Percentiles rank a stretch among this genome's conserved stretches.
Conservation (phyloP, 2,329 filamentous ascomycete species). For the Arthrocladium fulminans region DNA sequence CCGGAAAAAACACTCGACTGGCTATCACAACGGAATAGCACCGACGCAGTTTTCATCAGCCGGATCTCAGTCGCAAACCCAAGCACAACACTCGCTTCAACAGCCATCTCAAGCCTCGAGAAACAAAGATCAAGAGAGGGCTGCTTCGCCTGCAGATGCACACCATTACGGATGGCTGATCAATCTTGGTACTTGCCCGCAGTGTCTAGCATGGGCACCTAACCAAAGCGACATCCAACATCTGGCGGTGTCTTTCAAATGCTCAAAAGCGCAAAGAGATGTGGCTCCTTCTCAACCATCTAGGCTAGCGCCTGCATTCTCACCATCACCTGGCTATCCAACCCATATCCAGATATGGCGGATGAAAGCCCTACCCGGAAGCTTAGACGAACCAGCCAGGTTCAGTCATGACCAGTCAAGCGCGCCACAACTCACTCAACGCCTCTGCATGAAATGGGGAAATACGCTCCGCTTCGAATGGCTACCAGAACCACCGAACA, state of each 20-base stretch:
- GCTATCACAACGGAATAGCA: background rate
- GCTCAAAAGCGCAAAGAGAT: conserved; percentile 30
- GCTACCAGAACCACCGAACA: conserved; percentile 40
- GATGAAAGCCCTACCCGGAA: background rate
- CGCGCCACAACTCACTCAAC: conserved; percentile 39
- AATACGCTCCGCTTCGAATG: conserved; percentile 47
- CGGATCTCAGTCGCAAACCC: background rate
- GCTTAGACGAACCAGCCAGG: background rate
- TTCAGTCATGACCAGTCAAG: conserved; percentile 32
- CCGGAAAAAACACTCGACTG: background rate
- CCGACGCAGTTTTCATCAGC: no score
- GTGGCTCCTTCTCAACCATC: conserved; percentile 24
- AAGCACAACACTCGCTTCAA: background rate
- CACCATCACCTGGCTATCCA: conserved; percentile 39
- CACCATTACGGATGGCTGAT: conserved; percentile 45
- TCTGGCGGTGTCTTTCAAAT: conserved; percentile 42
- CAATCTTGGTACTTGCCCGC: conserved; percentile 46
- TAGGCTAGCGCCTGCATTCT: conserved; percentile 41
- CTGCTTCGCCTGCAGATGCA: background rate
- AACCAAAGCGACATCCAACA: conserved; percentile 43
- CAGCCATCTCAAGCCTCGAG: background rate
- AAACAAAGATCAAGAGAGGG: background rate
- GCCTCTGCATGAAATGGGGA: conserved; percentile 51
- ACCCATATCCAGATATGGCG: conserved; percentile 51
- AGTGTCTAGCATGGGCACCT: conserved; percentile 42